Evolutionary conservation across 192 early-diverging fungal species (phyloP), one percentile per base, ranked within the genome.

Genomic region (Jimgerdemannia lactiflua): DNA sequence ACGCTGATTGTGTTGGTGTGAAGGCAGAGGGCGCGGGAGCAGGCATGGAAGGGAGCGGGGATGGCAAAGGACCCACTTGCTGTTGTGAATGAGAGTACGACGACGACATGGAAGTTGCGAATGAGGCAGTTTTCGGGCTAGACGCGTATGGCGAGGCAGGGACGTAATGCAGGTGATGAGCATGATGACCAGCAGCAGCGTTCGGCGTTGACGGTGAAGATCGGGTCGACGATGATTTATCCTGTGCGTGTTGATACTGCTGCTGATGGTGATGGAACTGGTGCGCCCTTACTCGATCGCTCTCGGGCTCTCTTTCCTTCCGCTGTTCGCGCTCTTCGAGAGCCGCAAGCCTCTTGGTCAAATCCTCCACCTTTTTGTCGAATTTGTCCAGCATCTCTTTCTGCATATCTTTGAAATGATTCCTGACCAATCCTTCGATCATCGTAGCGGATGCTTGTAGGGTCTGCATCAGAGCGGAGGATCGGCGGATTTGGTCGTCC

Each of bases 391-490:
- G 74, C 73, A 90, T 66, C 43, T 83, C 78, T 85, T 90, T 82
- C 72, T 95, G 91, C 82, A 93, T 86, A 70, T 94, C 92, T 59
- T 91, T 80, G 71, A 95, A 88, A 70, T 93, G 92, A 4, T 83
- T 81, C 39, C 89, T 82, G n/a, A 95, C 92, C 42, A 95, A 85
- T 18, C 88, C 89, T 80, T 95, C 94, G 54, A 95, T 92, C 89
- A 93, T 93, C 7, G 87, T 86, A 3, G 89, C 90, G n/a, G 83
- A 84, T 0, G 89, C 80, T 75, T 93, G 92, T 42, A 95, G 84
- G 3, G 92, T 93, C 71, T 93, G 91, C 40, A 95, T 85, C 41
- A 95, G 79, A 9, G 90, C 83, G 0, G 88, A 80, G 6, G 92
- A 90, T 69, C 89, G 87, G 29, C 94, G 83, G 70, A 95, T 88